phyloP scores from a whole-genome alignment of 768 basidiomycete genomes.

The Russula sp. region DNA sequence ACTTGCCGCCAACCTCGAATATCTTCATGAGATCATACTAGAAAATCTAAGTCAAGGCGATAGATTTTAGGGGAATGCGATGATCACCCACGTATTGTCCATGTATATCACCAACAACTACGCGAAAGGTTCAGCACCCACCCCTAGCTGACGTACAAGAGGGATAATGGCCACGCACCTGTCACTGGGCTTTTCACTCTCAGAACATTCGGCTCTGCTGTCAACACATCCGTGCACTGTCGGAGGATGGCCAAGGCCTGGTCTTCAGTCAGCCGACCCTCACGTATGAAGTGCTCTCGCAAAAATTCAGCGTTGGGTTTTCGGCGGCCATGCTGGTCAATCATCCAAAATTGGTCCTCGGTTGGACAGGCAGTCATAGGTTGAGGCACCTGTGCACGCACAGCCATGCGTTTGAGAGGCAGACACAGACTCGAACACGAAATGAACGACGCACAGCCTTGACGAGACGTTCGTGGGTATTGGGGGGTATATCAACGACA shows the following conservation, averaged over 20 bases:
- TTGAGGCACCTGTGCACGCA: conserved; percentile 49
- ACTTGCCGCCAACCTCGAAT: conserved; percentile 85
- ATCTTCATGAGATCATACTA: conserved; percentile 97
- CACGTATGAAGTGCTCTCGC: conserved; percentile 80
- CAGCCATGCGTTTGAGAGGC: background rate
- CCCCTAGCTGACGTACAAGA: background rate
- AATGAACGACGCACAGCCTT: conserved; percentile 27
- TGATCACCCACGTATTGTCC: conserved; percentile 73
- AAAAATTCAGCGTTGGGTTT: conserved; percentile 71
- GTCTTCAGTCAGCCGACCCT: conserved; percentile 71
- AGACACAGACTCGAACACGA: background rate
- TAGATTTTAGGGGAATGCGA: background rate
- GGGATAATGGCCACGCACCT: conserved; percentile 41
- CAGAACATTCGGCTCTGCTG: conserved; percentile 73
- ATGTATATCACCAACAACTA: conserved; percentile 93
- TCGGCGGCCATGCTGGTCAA: conserved; percentile 44
- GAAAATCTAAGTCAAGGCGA: background rate
- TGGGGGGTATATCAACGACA: conserved; percentile 23
- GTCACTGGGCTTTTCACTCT: conserved; percentile 84
- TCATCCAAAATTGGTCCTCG: conserved; percentile 64
- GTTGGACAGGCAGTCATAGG: conserved; percentile 59
- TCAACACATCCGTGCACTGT: conserved; percentile 55
- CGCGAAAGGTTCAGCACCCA: conserved; percentile 1
- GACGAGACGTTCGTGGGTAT: conserved; percentile 29
- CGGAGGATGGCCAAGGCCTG: conserved; percentile 78